Evolutionary conservation across 2,329 filamentous ascomycete genomes (phyloP), one percentile per base, ranked within the genome.

Genomic region (Aureobasidium lini): DNA sequence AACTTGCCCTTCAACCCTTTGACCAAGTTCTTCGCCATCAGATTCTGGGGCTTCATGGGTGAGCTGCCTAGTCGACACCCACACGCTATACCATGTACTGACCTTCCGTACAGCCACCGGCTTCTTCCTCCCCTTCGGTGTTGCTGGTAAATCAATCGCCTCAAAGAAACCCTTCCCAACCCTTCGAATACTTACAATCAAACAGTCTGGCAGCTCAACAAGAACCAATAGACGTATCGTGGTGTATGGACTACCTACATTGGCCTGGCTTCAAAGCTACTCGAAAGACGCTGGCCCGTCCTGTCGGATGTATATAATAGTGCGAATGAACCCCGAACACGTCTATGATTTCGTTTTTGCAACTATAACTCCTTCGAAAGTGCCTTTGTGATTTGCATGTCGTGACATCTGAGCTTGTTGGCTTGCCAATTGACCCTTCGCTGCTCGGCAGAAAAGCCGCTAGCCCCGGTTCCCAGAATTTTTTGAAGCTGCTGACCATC

Each of bases 1-100:
- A 97, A 96, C 84, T 79, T 99, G 66, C 94, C 94, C 67, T 99
- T 99, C 86, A 95, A 99, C 83, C 89, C 94, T 67, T 82, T 90
- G 79, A 93, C 86, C 73, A 89, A 86, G 79, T 88, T 82, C 79
- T 99, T 99, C 75, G 84, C 80, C 66, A 64, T 90, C 68, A 83
- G 87, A 77, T 99, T 88, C 86, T 95, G 90, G 88, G 73, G 73
- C 64, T 94, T 89, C 80, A 86, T 86, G 82, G 75, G 86, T 89
- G 72, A 63, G 80, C 76, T 10, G 6, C 15, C 18, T 7, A 8
- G 18, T 3, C 13, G 36, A 43, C 47, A 52, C 15, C n/a, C 18
- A 7, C 29, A 7, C 40, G 6, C 11, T n/a, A 15, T 34, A 37
- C 31, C 42, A 58, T 54, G 57, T 46, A 68, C 77, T 82, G 69